These are phyloP conservation scores for Phytopythium chamaehyphon DNA, from an alignment of 352 stramenopile genomes.

Conservation along the genomic window DNA sequence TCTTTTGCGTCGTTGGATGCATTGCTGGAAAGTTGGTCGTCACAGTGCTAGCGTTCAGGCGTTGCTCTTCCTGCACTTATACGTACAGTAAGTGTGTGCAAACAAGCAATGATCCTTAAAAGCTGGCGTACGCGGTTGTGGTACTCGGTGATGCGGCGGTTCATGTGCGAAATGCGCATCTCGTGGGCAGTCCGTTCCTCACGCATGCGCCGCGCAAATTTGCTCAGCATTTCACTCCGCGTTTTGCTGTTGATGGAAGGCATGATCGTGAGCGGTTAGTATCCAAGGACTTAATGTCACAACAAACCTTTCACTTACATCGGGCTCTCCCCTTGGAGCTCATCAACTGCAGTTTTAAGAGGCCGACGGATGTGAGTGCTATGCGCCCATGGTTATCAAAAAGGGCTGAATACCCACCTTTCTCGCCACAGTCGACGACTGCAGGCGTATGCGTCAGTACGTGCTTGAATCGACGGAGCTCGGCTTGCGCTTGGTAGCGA, in stretches of 20 bases:
- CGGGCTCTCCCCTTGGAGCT: slow-evolving; percentile 34
- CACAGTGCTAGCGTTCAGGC: slow-evolving; percentile 53
- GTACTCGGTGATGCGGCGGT: slow-evolving; percentile 76
- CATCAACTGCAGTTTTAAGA: slow-evolving; percentile 21
- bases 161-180: slow-evolving; percentile 72
- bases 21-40: slow-evolving; percentile 79
- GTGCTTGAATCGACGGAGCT: slow-evolving; percentile 76
- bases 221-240: slow-evolving; percentile 52
- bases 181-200: slow-evolving; percentile 53
- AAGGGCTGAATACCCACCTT: slow-evolving; percentile 25
- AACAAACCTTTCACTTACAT: slow-evolving; percentile 23
- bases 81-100: not conserved
- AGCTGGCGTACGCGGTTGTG: slow-evolving; percentile 44
- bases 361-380: no score
- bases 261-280: slow-evolving; percentile 2
- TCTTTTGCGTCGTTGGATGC: slow-evolving; percentile 71
- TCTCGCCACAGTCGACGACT: slow-evolving; percentile 52
- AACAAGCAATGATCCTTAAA: not conserved
- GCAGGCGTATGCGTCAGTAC: slow-evolving; percentile 47
- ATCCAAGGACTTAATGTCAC: not conserved
- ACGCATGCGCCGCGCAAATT: slow-evolving; percentile 52
- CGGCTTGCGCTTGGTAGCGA: slow-evolving; percentile 66
- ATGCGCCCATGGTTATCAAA: no score
- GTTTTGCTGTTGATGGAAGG: slow-evolving; percentile 20
- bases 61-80: slow-evolving; percentile 43